phyloP scores from a whole-genome alignment of 192 early-diverging fungal species.

The Coemansia aciculifera region DNA sequence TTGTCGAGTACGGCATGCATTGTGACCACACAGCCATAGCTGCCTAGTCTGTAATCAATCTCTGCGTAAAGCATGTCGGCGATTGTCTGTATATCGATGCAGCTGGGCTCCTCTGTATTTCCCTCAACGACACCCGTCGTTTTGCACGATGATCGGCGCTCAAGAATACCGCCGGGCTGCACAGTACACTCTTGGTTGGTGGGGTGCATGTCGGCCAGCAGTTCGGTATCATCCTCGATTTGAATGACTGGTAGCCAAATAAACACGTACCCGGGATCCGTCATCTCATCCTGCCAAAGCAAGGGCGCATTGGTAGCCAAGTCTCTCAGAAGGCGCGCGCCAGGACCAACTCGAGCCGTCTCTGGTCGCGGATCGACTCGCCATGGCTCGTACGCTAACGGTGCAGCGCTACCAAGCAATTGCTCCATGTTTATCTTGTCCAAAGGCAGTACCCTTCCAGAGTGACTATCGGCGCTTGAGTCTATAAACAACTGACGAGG shows the following conservation, averaged over 20 bases:
- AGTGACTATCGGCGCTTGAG: background rate
- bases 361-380: slow-evolving; percentile 8
- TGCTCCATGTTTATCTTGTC: background rate
- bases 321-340: background rate
- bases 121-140: background rate
- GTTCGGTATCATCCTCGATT: background rate
- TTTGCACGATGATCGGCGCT: background rate
- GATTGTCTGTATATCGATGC: background rate
- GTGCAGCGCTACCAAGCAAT: background rate
- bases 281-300: slow-evolving; percentile 6
- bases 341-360: background rate
- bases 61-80: slow-evolving; percentile 9
- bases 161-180: background rate
- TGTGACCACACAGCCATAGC: slow-evolving; percentile 7
- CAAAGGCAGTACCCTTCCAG: background rate
- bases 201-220: background rate
- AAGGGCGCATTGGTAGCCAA: background rate
- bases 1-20: background rate
- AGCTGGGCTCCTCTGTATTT: background rate
- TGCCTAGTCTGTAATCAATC: slow-evolving; percentile 5
- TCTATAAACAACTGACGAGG: background rate
- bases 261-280: slow-evolving; percentile 5
- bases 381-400: slow-evolving; percentile 11
- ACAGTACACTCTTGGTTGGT: background rate
- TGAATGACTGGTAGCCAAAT: slow-evolving; percentile 8